These are phyloP conservation scores for Trichoderma guizhouense DNA, from an alignment of 2,329 filamentous ascomycete species.

Conservation along the genomic window DNA sequence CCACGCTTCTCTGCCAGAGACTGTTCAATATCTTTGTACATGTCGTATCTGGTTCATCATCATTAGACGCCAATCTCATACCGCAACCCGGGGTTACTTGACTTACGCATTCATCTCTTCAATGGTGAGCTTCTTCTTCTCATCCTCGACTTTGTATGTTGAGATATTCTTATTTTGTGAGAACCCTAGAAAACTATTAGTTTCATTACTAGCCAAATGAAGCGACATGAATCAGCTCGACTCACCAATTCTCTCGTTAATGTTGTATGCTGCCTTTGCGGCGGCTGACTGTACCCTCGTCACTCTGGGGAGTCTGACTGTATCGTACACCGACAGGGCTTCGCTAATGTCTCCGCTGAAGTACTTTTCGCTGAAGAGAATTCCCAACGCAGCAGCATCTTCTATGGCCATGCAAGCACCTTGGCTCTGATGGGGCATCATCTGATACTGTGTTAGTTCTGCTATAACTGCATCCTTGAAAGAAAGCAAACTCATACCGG, in stretches of 20 bases:
- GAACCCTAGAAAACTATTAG: constrained; percentile 45
- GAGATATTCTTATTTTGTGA: constrained; percentile 55
- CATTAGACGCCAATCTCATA: not conserved
- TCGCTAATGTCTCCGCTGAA: constrained; percentile 48
- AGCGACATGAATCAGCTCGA: not conserved
- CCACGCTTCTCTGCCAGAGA: constrained; percentile 37
- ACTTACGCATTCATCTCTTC: constrained; percentile 66
- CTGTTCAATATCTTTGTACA: constrained; percentile 55
- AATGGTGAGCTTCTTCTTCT: constrained; percentile 60
- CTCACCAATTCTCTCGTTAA: constrained; percentile 58
- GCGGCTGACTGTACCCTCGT: constrained; percentile 56
- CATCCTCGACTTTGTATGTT: constrained; percentile 60
- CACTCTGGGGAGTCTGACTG: constrained; percentile 52
- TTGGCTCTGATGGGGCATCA: constrained; percentile 68
- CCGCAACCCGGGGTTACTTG: fast-evolving
- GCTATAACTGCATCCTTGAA: not conserved
- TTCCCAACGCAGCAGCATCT: constrained; percentile 60
- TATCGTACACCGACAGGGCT: constrained; percentile 48
- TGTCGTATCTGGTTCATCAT: constrained; percentile 47
- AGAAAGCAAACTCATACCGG: constrained; percentile 41
- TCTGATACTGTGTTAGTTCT: constrained; percentile 34
- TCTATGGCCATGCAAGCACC: constrained; percentile 68
- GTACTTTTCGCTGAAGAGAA: constrained; percentile 51
- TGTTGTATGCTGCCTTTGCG: constrained; percentile 57
- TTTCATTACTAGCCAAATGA: not conserved